Conservation (phyloP, 2,329 filamentous ascomycete species). For the Sclerotinia borealis region DNA sequence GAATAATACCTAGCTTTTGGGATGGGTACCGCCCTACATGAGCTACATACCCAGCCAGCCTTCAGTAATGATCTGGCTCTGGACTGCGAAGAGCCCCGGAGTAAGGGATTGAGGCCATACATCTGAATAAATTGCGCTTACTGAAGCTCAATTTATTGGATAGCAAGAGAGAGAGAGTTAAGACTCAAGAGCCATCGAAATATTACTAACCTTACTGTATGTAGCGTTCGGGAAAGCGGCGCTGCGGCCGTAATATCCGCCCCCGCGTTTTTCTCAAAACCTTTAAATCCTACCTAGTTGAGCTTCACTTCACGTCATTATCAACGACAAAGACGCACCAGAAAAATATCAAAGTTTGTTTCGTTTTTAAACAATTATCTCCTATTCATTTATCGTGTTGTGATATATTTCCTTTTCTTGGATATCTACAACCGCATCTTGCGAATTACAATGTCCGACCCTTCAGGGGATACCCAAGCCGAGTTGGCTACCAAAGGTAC, state of each 20-base stretch:
- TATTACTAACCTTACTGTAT: too few relatives aligned
- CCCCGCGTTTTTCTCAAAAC: slow-evolving; percentile 1
- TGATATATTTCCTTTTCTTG: background rate
- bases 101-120: slow-evolving; percentile 16
- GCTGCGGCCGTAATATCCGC: background rate
- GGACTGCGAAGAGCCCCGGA: slow-evolving; percentile 18
- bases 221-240: background rate
- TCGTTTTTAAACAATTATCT: background rate
- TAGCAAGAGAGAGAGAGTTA: too few relatives aligned
- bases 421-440: background rate
- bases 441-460: slow-evolving; percentile 33
- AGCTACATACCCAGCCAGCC: slow-evolving; percentile 24
- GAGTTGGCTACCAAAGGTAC: slow-evolving; percentile 34
- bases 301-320: background rate
- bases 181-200: background rate
- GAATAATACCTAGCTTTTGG: slow-evolving; percentile 18
- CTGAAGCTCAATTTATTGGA: background rate
- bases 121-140: background rate
- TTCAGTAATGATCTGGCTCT: slow-evolving; percentile 10
- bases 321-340: background rate
- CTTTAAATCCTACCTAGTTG: background rate
- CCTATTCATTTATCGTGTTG: background rate
- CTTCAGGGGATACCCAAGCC: slow-evolving; percentile 41
- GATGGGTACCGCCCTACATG: slow-evolving; percentile 17
- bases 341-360: background rate